phyloP scores from a whole-genome alignment of 2,329 filamentous ascomycete species.

The Xylariaceae sp. region DNA sequence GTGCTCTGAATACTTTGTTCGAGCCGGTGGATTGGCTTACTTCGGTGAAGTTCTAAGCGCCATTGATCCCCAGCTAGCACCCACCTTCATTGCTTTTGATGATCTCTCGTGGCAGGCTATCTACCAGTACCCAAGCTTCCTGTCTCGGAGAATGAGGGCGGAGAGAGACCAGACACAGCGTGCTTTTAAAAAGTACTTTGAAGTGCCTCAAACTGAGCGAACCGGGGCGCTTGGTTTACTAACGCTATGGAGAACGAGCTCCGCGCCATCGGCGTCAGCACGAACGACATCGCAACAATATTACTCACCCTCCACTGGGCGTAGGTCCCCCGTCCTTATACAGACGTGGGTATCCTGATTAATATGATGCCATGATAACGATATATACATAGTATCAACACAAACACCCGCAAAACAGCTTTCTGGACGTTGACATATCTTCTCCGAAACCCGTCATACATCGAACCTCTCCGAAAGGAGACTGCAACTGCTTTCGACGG shows the following conservation, averaged over 20 bases:
- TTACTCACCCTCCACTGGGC: constrained; percentile 22
- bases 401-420: constrained; percentile 32
- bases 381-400: constrained; percentile 37
- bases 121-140: constrained; percentile 31
- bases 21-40: constrained; percentile 24
- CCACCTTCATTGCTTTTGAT: constrained; percentile 29
- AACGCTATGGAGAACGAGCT: constrained; percentile 29
- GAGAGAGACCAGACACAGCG: constrained; percentile 7
- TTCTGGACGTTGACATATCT: constrained; percentile 35
- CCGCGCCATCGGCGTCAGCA: constrained; percentile 18
- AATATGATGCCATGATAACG: too few species aligned
- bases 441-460: constrained; percentile 19
- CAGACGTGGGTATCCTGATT: too few species aligned
- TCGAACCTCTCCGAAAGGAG: constrained; percentile 25
- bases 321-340: constrained; percentile 3
- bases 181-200: constrained; percentile 23
- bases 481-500: constrained; percentile 28
- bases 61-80: constrained; percentile 20
- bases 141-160: constrained; percentile 24
- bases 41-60: constrained; percentile 26
- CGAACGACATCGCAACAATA: constrained; percentile 22
- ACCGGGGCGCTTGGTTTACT: constrained; percentile 23
- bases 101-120: constrained; percentile 34
- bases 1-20: constrained; percentile 29
- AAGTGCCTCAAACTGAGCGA: constrained; percentile 13